These are phyloP conservation scores for Capronia epimyces DNA, from an alignment of 2,329 filamentous ascomycete genomes.

Conservation along the genomic window DNA sequence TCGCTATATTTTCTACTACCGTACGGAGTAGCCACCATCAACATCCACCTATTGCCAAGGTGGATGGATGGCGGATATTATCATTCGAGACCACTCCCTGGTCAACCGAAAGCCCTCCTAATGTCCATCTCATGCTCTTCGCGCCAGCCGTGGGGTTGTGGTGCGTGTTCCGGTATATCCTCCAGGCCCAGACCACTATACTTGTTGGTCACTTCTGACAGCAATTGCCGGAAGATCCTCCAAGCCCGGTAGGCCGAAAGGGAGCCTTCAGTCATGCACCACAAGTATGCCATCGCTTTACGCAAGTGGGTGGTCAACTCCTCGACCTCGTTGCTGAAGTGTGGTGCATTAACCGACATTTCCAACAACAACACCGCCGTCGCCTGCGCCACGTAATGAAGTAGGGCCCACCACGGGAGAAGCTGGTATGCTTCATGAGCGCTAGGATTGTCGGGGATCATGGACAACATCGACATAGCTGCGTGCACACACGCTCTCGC, in stretches of 20 bases:
- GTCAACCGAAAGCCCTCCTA: conserved; percentile 1
- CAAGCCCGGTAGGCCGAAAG: conserved; percentile 20
- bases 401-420: conserved; percentile 30
- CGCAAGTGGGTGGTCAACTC: conserved; percentile 26
- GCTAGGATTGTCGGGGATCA: conserved; percentile 29
- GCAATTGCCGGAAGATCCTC: conserved; percentile 19
- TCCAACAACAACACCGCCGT: conserved; percentile 30
- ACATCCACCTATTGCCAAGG: too few species aligned
- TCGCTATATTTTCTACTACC: too few species aligned
- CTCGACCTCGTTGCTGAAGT: conserved; percentile 21
- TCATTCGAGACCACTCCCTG: too few species aligned
- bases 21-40: too few species aligned
- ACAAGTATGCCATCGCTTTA: conserved; percentile 29
- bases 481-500: conserved; percentile 29
- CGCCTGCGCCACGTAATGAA: conserved; percentile 32
- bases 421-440: conserved; percentile 25
- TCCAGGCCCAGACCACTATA: conserved; percentile 5
- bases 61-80: too few species aligned
- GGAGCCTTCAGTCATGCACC: conserved; percentile 17
- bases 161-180: conserved; percentile 13
- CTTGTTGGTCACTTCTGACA: conserved; percentile 8
- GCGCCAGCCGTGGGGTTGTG: conserved; percentile 12
- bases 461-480: conserved; percentile 25
- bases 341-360: conserved; percentile 25
- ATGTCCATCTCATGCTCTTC: conserved; percentile 8